These are phyloP conservation scores for Venustampulla echinocandica DNA, from an alignment of 495 filamentous ascomycete species.

Conservation along the genomic window DNA sequence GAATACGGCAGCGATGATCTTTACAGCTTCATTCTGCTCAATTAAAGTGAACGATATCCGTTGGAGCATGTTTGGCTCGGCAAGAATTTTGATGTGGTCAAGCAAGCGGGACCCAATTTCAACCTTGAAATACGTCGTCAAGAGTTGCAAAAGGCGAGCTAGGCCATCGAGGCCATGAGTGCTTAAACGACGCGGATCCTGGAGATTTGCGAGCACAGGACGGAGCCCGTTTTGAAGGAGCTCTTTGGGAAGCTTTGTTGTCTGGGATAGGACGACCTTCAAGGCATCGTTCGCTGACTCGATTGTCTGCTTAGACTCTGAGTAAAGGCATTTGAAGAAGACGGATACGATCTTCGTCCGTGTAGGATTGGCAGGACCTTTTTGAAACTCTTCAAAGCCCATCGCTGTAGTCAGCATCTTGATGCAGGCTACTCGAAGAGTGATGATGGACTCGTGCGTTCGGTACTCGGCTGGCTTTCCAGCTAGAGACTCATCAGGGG, in stretches of 20 bases:
- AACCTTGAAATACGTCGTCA: slow-evolving; percentile 99
- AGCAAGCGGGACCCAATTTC: slow-evolving; percentile 88
- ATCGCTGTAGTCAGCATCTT: slow-evolving; percentile 87
- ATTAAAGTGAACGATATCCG: slow-evolving; percentile 89
- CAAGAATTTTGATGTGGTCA: slow-evolving; percentile 87
- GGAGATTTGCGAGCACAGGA: slow-evolving; percentile 89
- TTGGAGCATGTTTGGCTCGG: slow-evolving; percentile 69
- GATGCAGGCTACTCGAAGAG: slow-evolving; percentile 88
- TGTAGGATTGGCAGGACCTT: slow-evolving; percentile 58
- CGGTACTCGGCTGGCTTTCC: slow-evolving; percentile 81
- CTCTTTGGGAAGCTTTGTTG: slow-evolving; percentile 90
- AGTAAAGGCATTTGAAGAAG: slow-evolving; percentile 96
- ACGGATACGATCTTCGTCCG: slow-evolving; percentile 81
- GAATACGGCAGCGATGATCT: slow-evolving; percentile 85
- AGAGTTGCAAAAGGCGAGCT: slow-evolving; percentile 72
- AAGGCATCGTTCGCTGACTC: slow-evolving; percentile 87
- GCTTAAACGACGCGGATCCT: slow-evolving; percentile 84
- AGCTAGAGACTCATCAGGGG: slow-evolving; percentile 80
- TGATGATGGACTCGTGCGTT: slow-evolving; percentile 82
- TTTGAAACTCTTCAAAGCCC: slow-evolving; percentile 79
- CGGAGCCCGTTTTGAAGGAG: slow-evolving; percentile 87
- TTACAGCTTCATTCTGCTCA: slow-evolving; percentile 85
- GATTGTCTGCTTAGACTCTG: slow-evolving; percentile 81
- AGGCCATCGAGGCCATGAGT: slow-evolving; percentile 87
- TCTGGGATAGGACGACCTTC: slow-evolving; percentile 73